phyloP scores from a whole-genome alignment of 2,329 filamentous ascomycete species.

The Chrysosporium queenslandicum region DNA sequence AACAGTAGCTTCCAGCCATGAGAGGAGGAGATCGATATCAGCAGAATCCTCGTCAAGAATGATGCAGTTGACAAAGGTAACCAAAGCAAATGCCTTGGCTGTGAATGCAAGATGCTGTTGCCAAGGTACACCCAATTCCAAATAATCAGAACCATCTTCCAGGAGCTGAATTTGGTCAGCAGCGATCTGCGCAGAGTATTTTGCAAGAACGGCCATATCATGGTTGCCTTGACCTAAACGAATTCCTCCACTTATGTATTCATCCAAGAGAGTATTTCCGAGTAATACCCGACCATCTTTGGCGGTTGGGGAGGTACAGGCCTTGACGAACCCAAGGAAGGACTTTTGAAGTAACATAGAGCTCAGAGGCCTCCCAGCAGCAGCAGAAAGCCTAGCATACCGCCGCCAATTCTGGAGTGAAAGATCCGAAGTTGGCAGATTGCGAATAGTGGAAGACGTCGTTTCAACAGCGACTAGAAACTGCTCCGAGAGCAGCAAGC shows the following conservation, averaged over 20 bases:
- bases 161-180: constrained; percentile 75
- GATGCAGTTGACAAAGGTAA: constrained; percentile 76
- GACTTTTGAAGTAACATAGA: constrained; percentile 84
- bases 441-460: constrained; percentile 80
- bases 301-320: constrained; percentile 64
- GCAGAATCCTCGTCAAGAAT: constrained; percentile 71
- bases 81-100: constrained; percentile 71
- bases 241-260: constrained; percentile 54
- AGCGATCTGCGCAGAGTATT: constrained; percentile 59
- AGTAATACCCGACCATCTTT: constrained; percentile 51
- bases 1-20: constrained; percentile 76
- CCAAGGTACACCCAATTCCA: constrained; percentile 72
- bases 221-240: constrained; percentile 33
- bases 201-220: constrained; percentile 33
- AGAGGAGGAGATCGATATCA: constrained; percentile 66
- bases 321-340: constrained; percentile 74
- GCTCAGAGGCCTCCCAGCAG: constrained; percentile 68
- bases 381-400: constrained; percentile 71
- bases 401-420: constrained; percentile 76
- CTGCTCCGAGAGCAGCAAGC: constrained; percentile 65
- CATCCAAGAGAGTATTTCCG: constrained; percentile 59
- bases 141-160: constrained; percentile 81
- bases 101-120: constrained; percentile 80
- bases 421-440: constrained; percentile 56
- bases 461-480: constrained; percentile 83